Percentiles rank a stretch among this genome's conserved stretches.
phyloP scores from a whole-genome alignment of 139 green algal genomes.

The Tetratostichococcus sp. region DNA sequence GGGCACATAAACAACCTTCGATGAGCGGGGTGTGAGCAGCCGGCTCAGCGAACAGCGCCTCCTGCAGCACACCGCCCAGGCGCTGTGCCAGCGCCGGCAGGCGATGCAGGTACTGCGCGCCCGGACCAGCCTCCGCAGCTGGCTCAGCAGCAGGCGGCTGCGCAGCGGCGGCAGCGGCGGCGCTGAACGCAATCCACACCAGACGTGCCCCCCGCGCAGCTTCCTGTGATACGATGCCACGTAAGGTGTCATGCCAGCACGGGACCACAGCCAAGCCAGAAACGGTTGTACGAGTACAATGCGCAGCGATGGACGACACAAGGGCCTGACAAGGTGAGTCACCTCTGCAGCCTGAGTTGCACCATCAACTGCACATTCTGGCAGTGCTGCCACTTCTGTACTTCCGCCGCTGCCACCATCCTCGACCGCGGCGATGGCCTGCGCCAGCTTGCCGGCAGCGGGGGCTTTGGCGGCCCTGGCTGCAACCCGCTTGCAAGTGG shows the following conservation, averaged over 20 bases:
- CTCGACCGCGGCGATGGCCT: not conserved
- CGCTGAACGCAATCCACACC: not conserved
- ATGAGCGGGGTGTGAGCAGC: not conserved
- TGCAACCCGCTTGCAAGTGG: not conserved
- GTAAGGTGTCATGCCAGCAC: too few relatives aligned
- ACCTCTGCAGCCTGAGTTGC: conserved; percentile 33
- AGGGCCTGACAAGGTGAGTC: too few relatives aligned
- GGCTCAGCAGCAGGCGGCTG: not conserved
- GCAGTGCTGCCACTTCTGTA: not conserved
- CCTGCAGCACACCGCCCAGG: conserved; percentile 1
- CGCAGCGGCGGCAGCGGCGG: too few relatives aligned
- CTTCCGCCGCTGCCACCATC: not conserved
- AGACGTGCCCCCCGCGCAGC: not conserved
- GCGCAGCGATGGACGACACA: too few relatives aligned
- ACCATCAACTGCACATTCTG: not conserved
- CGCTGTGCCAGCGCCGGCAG: not conserved
- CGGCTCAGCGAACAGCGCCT: not conserved
- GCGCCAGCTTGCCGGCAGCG: not conserved
- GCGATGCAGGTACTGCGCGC: not conserved
- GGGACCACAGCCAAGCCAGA: too few relatives aligned
- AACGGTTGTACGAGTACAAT: too few relatives aligned
- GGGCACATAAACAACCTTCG: not conserved
- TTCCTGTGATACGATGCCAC: too few relatives aligned
- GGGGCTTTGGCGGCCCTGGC: not conserved
- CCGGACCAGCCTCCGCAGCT: too few relatives aligned